phyloP scores from a whole-genome alignment of 148 eudicot species.

The Rhododendron griersonianum region DNA sequence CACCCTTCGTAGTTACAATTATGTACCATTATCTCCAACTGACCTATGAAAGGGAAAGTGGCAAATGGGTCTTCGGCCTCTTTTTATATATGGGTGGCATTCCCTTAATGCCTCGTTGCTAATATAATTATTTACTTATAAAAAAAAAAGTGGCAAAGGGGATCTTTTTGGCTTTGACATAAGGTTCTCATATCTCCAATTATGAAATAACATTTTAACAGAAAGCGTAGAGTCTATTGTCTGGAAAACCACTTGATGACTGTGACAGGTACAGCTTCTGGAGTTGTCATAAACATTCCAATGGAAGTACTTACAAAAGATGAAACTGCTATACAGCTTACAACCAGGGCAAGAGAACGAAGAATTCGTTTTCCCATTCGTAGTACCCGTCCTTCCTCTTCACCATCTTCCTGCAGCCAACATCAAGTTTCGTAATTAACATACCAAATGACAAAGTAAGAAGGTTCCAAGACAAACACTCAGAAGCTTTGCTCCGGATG shows the following conservation, averaged over 20 bases:
- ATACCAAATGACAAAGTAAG: conserved; percentile 9
- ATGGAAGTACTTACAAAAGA: conserved; percentile 60
- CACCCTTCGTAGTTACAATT: background rate
- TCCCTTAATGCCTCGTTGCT: no score
- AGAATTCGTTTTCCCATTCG: conserved; percentile 87
- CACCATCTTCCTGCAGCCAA: conserved; percentile 82
- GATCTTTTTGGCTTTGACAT: background rate
- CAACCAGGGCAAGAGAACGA: conserved; percentile 75
- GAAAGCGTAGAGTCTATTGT: background rate
- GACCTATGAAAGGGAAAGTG: background rate
- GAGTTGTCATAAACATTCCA: background rate
- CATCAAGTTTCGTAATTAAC: conserved; percentile 9
- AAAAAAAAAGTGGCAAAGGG: background rate
- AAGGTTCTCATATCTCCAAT: background rate
- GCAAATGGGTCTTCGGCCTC: background rate
- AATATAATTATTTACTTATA: no score
- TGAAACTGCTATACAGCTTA: conserved; percentile 75
- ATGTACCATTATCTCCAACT: background rate
- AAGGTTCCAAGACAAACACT: background rate
- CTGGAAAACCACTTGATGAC: background rate
- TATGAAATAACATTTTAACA: background rate
- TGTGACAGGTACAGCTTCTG: background rate
- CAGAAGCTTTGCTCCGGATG: background rate
- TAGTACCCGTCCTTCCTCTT: conserved; percentile 69
- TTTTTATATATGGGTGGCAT: no score